Evolutionary conservation across 2,329 filamentous ascomycete species (phyloP).

Genomic region (Diaporthe sp.): DNA sequence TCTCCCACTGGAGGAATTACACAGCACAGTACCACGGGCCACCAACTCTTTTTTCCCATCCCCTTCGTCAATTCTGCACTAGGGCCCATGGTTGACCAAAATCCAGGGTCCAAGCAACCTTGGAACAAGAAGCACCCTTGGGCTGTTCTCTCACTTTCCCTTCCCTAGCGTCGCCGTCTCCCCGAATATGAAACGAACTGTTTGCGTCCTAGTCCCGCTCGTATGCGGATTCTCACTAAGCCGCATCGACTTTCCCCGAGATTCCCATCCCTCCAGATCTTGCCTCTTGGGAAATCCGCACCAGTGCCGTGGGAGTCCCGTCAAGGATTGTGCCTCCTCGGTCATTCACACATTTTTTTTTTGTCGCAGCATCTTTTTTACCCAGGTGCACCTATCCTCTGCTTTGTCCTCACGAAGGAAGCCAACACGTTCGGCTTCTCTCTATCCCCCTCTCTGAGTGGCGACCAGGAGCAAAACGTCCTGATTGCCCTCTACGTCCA

Average conservation of each 20-base stretch:
- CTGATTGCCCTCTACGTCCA: background rate
- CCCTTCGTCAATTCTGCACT: background rate
- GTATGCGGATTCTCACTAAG: conserved; percentile 19
- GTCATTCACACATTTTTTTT: background rate
- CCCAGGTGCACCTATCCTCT: background rate
- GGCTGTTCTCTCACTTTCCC: background rate
- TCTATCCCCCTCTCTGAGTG: background rate
- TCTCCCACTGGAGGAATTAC: conserved; percentile 16
- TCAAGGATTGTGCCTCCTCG: background rate
- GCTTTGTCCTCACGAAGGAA: background rate
- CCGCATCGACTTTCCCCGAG: conserved; percentile 31
- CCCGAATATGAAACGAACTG: conserved; percentile 33
- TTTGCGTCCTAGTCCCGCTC: conserved; percentile 6
- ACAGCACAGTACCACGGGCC: background rate
- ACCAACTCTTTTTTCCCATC: background rate
- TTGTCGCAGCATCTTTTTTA: background rate
- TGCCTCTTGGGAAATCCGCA: background rate
- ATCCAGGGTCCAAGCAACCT: conserved; percentile 26
- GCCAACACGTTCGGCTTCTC: background rate
- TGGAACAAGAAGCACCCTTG: background rate
- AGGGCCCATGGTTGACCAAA: background rate
- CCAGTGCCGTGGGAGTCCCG: background rate
- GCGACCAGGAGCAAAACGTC: conserved; percentile 10
- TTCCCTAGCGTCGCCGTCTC: conserved; percentile 11
- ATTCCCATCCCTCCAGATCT: conserved; percentile 13